These are phyloP conservation scores for Camellia sinensis DNA, from an alignment of 148 eudicot genomes.

Conservation along the genomic window DNA sequence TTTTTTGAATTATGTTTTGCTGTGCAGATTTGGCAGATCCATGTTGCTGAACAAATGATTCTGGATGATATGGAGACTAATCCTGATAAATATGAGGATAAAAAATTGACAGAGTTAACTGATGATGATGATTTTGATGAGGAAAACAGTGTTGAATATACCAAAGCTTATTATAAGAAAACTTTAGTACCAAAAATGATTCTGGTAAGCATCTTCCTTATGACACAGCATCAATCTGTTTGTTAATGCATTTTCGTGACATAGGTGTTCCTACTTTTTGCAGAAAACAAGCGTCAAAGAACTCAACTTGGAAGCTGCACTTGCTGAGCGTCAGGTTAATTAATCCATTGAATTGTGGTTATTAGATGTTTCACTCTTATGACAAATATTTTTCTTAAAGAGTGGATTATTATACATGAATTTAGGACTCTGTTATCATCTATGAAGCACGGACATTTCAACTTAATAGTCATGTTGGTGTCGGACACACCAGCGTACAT, in stretches of 20 bases:
- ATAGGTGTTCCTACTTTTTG: constrained; percentile 13
- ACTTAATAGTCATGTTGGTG: no score
- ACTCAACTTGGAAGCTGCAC: constrained; percentile 92
- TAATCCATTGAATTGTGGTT: neutral
- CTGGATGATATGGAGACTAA: constrained; percentile 84
- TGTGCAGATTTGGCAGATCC: constrained; percentile 89
- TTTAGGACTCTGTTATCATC: neutral
- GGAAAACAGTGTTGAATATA: constrained; percentile 54
- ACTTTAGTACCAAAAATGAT: constrained; percentile 49
- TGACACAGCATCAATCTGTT: neutral
- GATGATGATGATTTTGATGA: constrained; percentile 92
- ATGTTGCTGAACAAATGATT: constrained; percentile 92
- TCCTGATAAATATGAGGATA: constrained; percentile 79
- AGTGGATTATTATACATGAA: neutral
- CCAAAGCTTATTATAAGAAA: constrained; percentile 59
- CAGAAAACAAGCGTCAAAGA: constrained; percentile 89
- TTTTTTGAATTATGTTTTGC: constrained; percentile 6
- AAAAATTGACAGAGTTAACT: constrained; percentile 64
- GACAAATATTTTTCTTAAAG: neutral
- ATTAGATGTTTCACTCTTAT: neutral
- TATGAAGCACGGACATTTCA: no score
- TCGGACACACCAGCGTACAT: no score
- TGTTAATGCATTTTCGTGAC: constrained; percentile 14
- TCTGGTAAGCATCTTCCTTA: constrained; percentile 46
- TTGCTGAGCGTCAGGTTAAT: constrained; percentile 90